phyloP scores from a whole-genome alignment of 371 early-diverging fungal species.

The Apophysomyces trapeziformis region DNA sequence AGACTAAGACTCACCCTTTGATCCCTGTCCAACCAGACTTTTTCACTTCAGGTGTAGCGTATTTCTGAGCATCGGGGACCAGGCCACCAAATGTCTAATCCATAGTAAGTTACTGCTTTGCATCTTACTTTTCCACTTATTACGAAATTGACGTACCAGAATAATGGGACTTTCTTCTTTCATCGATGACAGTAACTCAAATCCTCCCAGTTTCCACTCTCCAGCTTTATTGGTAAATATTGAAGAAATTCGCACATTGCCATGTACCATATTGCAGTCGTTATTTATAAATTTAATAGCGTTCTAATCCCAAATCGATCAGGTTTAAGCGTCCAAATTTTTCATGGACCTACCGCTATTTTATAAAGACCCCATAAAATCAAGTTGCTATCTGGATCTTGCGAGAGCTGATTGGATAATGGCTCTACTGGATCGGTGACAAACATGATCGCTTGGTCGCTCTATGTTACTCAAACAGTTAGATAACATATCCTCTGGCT shows the following conservation, averaged over 20 bases:
- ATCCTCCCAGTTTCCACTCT: slow-evolving; percentile 94
- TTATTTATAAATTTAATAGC: slow-evolving; percentile 86
- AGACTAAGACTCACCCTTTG: slow-evolving; percentile 58
- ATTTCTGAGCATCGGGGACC: slow-evolving; percentile 68
- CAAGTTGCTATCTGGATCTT: slow-evolving; percentile 66
- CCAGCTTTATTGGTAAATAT: slow-evolving; percentile 88
- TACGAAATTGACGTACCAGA: slow-evolving; percentile 39
- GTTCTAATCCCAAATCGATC: slow-evolving; percentile 51
- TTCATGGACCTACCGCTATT: slow-evolving; percentile 68
- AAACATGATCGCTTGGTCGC: slow-evolving; percentile 85
- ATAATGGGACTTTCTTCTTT: slow-evolving; percentile 75
- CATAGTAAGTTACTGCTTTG: slow-evolving; percentile 2
- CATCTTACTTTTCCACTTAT: not conserved
- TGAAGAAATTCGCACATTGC: slow-evolving; percentile 76
- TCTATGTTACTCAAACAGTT: slow-evolving; percentile 47
- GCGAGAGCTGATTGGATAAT: slow-evolving; percentile 61
- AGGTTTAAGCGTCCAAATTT: not conserved
- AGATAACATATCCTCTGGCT: not conserved
- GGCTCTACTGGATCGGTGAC: slow-evolving; percentile 90
- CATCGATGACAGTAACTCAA: slow-evolving; percentile 78
- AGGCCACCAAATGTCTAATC: slow-evolving; percentile 68
- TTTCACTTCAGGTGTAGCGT: slow-evolving; percentile 77
- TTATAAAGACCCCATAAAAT: slow-evolving; percentile 89
- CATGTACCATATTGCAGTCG: slow-evolving; percentile 89
- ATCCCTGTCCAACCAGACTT: slow-evolving; percentile 69